Evolutionary conservation across 352 stramenopile genomes (phyloP), one percentile per base, ranked within the genome.

Genomic region (Globisporangium echinulatum): DNA sequence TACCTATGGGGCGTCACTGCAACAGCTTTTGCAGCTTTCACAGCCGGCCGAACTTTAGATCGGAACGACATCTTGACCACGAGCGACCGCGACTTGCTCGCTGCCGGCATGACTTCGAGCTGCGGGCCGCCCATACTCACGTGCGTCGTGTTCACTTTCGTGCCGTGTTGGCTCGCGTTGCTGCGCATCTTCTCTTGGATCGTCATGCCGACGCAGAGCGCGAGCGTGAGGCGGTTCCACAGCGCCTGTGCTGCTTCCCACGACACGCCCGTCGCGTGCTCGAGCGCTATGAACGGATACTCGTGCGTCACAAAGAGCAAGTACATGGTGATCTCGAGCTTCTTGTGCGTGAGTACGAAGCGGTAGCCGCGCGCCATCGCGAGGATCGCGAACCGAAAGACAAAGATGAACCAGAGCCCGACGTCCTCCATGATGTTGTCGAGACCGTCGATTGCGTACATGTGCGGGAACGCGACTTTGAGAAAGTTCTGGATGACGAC

Each of bases 221-320:
- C 66, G 10, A 80, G 49, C 1, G 67, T 78, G 37, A 70, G 14
- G 39, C 71, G 71, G 55, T 81, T 54, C 59, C 69, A 86, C 13
- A 82, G 60, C 0, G 65, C 71, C 48, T 82, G 67, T 4, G 66
- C 58, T 17, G 66, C 72, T 44, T 81, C 69, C 73, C 73, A 85
- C 11, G 59, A 51, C 11, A 77, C 25, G n/a, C 15, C 46, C 7
- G 4, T 83, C n/a, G 33, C 25, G 7, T 5, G 6, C 5, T 14
- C 9, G n/a, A 63, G 46, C 5, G 39, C 1, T 9, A 69, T 6
- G 39, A 80, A 85, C 5, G 70, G 72, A 25, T 74, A 56, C 56
- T 82, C 72, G 58, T 85, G 72, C 6, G 58, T 72, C 1, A 62
- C 49, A 50, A 71, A 68, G 1, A 78, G 51, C 10, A 73, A 1